Evolutionary conservation across 1,284 basidiomycete genomes (phyloP).

Genomic region (Anthracocystis setariae): DNA sequence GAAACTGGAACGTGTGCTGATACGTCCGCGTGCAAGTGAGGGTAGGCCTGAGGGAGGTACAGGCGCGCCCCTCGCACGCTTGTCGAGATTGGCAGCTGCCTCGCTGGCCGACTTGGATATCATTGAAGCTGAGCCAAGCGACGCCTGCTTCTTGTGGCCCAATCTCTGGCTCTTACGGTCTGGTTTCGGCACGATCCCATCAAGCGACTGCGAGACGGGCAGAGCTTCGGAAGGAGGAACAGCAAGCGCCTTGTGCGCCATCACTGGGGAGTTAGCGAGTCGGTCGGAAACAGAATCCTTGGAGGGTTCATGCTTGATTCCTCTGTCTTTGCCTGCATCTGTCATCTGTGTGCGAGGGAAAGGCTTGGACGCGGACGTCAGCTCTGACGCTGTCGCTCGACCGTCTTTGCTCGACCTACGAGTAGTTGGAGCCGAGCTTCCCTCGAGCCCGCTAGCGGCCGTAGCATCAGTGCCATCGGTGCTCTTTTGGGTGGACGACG

Average conservation of each 20-base stretch:
- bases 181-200: conserved; percentile 3
- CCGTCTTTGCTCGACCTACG: background rate
- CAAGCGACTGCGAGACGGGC: conserved; percentile 31
- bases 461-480: background rate
- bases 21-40: conserved; percentile 1
- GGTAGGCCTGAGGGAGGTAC: conserved; percentile 4
- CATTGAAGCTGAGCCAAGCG: conserved; percentile 27
- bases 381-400: background rate
- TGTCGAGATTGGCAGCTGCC: conserved; percentile 28
- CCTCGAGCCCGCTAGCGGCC: background rate
- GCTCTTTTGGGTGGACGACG: conserved; percentile 7
- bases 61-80: conserved; percentile 17
- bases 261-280: conserved; percentile 38
- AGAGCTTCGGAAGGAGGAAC: conserved; percentile 6
- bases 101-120: conserved; percentile 26
- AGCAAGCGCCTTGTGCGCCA: conserved; percentile 29
- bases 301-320: background rate
- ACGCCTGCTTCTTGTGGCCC: conserved; percentile 33
- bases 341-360: no score
- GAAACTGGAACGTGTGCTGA: conserved; percentile 15
- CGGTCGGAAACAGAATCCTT: conserved; percentile 21
- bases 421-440: background rate
- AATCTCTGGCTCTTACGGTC: background rate
- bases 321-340: background rate
- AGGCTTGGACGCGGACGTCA: background rate